A percentile compares a stretch with the other conserved stretches of the same genome.
Conservation (phyloP, 2,329 filamentous ascomycete genomes). For the Teratosphaeria nubilosa region DNA sequence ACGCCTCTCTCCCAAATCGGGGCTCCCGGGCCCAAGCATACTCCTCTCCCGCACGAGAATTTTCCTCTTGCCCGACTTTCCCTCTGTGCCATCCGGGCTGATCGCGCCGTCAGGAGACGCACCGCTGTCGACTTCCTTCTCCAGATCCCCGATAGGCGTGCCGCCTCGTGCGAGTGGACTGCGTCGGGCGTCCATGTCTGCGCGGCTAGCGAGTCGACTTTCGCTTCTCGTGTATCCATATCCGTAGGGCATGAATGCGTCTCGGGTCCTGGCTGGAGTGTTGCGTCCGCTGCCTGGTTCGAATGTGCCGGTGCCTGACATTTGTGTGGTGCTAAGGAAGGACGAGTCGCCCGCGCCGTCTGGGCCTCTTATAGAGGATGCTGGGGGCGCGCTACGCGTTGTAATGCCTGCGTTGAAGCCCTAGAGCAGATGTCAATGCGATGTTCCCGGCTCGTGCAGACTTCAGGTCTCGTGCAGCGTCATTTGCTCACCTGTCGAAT, state of each 20-base stretch:
- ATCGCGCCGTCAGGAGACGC: background rate
- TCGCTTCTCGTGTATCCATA: slow-evolving; percentile 23
- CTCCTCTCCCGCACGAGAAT: slow-evolving; percentile 14
- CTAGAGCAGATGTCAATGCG: background rate
- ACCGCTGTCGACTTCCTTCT: slow-evolving; percentile 10
- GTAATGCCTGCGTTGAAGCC: slow-evolving; percentile 30
- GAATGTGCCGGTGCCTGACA: background rate
- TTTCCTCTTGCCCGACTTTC: slow-evolving; percentile 5
- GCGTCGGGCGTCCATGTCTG: background rate
- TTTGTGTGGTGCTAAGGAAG: background rate
- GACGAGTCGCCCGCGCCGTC: background rate
- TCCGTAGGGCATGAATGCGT: slow-evolving; percentile 26
- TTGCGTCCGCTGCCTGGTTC: slow-evolving; percentile 11
- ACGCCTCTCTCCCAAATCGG: background rate
- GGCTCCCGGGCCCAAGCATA: slow-evolving; percentile 4
- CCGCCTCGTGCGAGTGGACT: slow-evolving; percentile 16
- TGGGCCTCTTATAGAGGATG: background rate
- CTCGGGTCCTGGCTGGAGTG: slow-evolving; percentile 19
- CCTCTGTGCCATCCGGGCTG: background rate
- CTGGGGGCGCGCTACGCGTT: slow-evolving; percentile 15
- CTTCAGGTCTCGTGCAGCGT: background rate
- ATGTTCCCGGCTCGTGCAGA: no score
- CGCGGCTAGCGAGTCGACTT: slow-evolving; percentile 6
- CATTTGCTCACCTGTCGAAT: slow-evolving; percentile 7
- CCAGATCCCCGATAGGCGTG: slow-evolving; percentile 12